phyloP scores from a whole-genome alignment of 73 alveolate genomes.

The Blepharisma japonicum region DNA sequence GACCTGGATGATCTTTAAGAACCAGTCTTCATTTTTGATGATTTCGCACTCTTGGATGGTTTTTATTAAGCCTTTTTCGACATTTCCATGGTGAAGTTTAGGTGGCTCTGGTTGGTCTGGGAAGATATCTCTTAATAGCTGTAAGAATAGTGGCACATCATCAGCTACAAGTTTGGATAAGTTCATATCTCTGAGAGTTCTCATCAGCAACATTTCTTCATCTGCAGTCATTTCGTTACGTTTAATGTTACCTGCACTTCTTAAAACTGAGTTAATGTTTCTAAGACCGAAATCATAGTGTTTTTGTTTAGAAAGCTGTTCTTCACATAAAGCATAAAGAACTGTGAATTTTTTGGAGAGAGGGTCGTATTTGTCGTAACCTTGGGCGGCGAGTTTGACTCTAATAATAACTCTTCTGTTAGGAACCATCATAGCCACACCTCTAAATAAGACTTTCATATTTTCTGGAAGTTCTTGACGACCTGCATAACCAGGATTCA shows the following conservation, averaged over 20 bases:
- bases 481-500: conserved; percentile 99
- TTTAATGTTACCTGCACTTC: conserved; percentile 98
- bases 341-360: conserved; percentile 99
- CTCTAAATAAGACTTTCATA: conserved; percentile 98
- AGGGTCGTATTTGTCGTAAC: conserved; percentile 89
- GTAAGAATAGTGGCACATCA: conserved; percentile 98
- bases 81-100: conserved; percentile 93
- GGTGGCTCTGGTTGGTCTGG: conserved; percentile 97
- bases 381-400: conserved; percentile 99
- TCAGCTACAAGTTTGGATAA: conserved; percentile 98
- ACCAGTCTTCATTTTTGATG: conserved; percentile 74
- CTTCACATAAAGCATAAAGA: conserved; percentile 99
- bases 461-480: conserved; percentile 98
- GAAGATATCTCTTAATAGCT: conserved; percentile 98
- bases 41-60: conserved; percentile 35
- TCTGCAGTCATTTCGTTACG: conserved; percentile 79
- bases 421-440: conserved; percentile 99
- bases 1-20: conserved; percentile 96
- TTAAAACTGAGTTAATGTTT: conserved; percentile 94
- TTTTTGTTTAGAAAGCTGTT: conserved; percentile 98
- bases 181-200: conserved; percentile 98
- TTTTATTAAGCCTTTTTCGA: conserved; percentile 81
- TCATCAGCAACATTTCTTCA: conserved; percentile 96
- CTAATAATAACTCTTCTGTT: conserved; percentile 98
- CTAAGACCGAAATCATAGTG: conserved; percentile 98